Evolutionary conservation across 2,329 filamentous ascomycete species (phyloP), one percentile per base, ranked within the genome.

Genomic region (Hortaea werneckii): DNA sequence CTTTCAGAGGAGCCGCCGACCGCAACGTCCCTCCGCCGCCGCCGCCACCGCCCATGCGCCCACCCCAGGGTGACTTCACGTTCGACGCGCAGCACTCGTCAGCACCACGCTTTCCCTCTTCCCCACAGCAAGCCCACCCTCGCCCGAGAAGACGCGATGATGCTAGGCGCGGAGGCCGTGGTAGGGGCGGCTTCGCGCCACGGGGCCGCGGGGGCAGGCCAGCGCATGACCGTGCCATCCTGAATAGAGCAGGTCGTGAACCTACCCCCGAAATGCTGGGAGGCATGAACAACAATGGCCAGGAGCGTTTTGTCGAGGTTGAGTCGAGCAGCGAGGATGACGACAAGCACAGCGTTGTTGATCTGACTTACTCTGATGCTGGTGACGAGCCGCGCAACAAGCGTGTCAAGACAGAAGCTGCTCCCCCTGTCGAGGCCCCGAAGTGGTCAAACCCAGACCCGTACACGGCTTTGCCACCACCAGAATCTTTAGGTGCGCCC

Each of bases 371-470:
- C 35, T 45, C 49, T 34, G 45, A 47, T 11, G 50, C 50, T 29
- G 54, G 48, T 13, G 52, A 59, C 13, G 52, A 47, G 8, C 53
- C 58, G 10, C 53, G 54, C 28, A 34, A n/a, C n/a, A 65, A 65
- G 50, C 60, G 63, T 27, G 49, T 48, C 30, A 63, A 59, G 43
- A 50, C 51, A 9, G 46, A 51, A 10, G 44, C 46, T 13, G 38
- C 47, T 8, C 49, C 46, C 32, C 60, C 49, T 13, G 46, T 40
- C 11, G 54, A 66, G 38, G 62, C 60, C 12, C 87, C 88, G 3
- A 88, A 85, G 64, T 96, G 90, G 90, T 95, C 88, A 4, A 96
- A 96, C 56, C 89, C 90, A 3, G 90, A 96, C 62, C 88, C 89
- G 0, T 95, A 96, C 65, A 94, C 87, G 5, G 85, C 80, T 2